phyloP scores from a whole-genome alignment of 768 basidiomycete genomes.

The Candolleomyces eurysporus region DNA sequence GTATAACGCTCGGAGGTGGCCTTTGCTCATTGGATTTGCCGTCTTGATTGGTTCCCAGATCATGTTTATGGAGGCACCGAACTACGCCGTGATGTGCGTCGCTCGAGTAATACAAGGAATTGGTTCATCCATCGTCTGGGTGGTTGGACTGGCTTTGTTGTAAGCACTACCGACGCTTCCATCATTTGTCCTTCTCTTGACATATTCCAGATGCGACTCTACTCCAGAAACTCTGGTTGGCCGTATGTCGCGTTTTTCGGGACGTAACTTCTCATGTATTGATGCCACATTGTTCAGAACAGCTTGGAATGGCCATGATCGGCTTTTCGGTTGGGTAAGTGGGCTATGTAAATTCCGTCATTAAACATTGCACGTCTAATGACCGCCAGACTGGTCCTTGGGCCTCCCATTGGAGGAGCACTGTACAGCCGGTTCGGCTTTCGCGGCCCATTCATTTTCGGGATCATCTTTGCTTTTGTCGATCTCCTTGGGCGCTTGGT shows the following conservation, averaged over 20 bases:
- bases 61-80: slow-evolving; percentile 62
- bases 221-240: slow-evolving; percentile 47
- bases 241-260: slow-evolving; percentile 32
- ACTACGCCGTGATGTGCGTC: slow-evolving; percentile 53
- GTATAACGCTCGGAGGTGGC: slow-evolving; percentile 42
- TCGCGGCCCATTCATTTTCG: slow-evolving; percentile 58
- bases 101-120: slow-evolving; percentile 61
- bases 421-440: slow-evolving; percentile 56
- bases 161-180: slow-evolving; percentile 20
- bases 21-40: slow-evolving; percentile 50
- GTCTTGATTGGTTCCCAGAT: slow-evolving; percentile 53
- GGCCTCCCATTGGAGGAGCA: slow-evolving; percentile 56
- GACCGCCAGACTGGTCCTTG: slow-evolving; percentile 43
- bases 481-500: slow-evolving; percentile 57
- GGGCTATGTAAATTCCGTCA: background rate
- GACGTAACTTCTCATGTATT: background rate
- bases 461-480: slow-evolving; percentile 40
- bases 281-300: slow-evolving; percentile 33
- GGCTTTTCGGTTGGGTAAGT: slow-evolving; percentile 54
- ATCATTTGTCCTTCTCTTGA: background rate
- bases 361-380: background rate
- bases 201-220: slow-evolving; percentile 47
- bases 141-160: slow-evolving; percentile 60
- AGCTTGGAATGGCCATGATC: slow-evolving; percentile 59
- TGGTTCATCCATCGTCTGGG: slow-evolving; percentile 61